phyloP scores from a whole-genome alignment of 2,329 filamentous ascomycete species.

The Pyricularia sp. region DNA sequence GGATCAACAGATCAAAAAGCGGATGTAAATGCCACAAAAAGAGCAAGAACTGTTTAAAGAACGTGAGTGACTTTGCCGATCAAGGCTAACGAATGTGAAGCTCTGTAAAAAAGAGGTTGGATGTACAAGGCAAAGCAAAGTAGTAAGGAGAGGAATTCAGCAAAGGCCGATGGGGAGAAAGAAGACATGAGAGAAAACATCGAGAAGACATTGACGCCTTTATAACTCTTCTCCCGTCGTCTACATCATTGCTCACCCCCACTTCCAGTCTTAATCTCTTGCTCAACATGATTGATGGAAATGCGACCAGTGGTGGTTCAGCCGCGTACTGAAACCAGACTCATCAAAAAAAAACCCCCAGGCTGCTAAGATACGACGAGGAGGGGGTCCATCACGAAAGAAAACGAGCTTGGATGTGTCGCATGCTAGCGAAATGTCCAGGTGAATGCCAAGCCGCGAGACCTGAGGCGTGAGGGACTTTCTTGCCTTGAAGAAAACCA shows the following conservation, averaged over 20 bases:
- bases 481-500: not conserved
- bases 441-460: not conserved
- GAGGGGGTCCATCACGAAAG: not conserved
- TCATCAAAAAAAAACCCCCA: not conserved
- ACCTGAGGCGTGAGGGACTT: not conserved
- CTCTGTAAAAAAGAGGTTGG: not conserved
- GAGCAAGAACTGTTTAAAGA: conserved; percentile 2
- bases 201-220: not conserved
- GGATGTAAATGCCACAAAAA: conserved; percentile 5
- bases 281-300: not conserved
- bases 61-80: conserved; percentile 9
- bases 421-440: no score
- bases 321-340: not conserved
- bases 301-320: not conserved
- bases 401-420: not conserved
- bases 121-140: not conserved
- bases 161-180: not conserved
- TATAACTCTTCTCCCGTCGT: not conserved
- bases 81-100: not conserved
- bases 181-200: not conserved
- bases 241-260: not conserved
- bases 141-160: not conserved
- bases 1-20: conserved; percentile 6
- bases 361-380: not conserved
- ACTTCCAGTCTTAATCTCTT: not conserved